Base-by-base conservation (phyloP, 2,329 filamentous ascomycete genomes). In the Pseudogymnoascus sp. region DNA sequence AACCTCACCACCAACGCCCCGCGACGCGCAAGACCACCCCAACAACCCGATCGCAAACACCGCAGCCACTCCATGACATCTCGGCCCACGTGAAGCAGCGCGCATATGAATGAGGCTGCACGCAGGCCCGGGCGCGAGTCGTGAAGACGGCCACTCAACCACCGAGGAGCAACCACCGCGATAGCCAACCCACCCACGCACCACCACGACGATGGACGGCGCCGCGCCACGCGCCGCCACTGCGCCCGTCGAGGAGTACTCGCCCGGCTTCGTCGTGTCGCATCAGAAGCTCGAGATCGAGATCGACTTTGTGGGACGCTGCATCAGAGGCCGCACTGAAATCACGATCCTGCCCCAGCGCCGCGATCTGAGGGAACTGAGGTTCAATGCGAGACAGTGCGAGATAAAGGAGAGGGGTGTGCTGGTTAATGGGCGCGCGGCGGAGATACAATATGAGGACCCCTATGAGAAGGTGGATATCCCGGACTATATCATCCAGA, bases 261-360 rank as follows among this genome's bases (percentile, higher is more conserved):
- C 28, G 12, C 46, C 38, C 63, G 72, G 70, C 25, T 82, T 79
- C 66, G 72, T 82, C 42, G 78, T 97, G 64, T 82, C 91, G 62
- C 88, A 92, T 76, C 93, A 97, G 77, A 90, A 90, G 74, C 88
- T 99, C 60, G 88, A 92, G 70, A 81, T 99, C 65, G 93, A 97
- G 70, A 81, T 99, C 72, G 90, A 96, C 77, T 96, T 99, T 74
- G 82, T 84, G 67, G 84, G 84, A 62, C 88, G 87, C 75, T 84
- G 82, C 71, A 78, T 97, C 71, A 87, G 84, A 65, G 95, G 95
- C 60, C 88, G 84, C 66, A 91, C 90, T 7, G 88, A 93, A 68
- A 89, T 99, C 69, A 89, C 88, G 31, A 85, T 97, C 62, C 69
- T 72, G 21, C 79, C 83, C 64, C 80, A 80, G 69, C 77, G 78